These are phyloP conservation scores for Gossypium ekmanianum DNA, from an alignment of 345 rosid species.

Conservation along the genomic window DNA sequence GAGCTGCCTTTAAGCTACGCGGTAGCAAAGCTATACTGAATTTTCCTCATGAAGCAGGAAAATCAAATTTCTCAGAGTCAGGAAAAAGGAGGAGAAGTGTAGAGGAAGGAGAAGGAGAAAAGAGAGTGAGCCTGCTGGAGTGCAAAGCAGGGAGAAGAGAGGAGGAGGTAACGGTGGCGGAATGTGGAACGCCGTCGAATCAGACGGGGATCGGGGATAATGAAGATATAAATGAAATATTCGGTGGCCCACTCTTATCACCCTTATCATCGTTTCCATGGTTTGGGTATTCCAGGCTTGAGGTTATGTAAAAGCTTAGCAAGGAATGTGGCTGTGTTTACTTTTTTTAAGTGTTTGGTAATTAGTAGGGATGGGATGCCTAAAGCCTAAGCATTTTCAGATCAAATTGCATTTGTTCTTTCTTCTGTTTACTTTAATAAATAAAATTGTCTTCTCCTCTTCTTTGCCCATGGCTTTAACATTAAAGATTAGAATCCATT, in stretches of 20 bases:
- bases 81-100: conserved; percentile 45
- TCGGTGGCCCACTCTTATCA: conserved; percentile 72
- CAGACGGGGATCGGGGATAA: conserved; percentile 81
- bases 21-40: conserved; percentile 93
- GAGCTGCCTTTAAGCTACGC: conserved; percentile 74
- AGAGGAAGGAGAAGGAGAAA: conserved; percentile 19
- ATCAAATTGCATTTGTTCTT: not conserved
- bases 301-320: conserved; percentile 27
- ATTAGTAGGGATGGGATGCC: not conserved
- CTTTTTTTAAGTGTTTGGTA: not conserved
- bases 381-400: not conserved
- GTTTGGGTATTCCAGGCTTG: conserved; percentile 37
- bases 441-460: too few species aligned
- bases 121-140: not conserved
- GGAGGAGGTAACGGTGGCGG: conserved; percentile 17
- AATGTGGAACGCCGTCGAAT: conserved; percentile 69
- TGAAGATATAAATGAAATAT: conserved; percentile 52
- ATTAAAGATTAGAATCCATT: too few species aligned
- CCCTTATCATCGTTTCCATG: conserved; percentile 64
- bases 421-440: not conserved
- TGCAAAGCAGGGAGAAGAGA: conserved; percentile 24
- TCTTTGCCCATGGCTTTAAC: too few species aligned
- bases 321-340: not conserved
- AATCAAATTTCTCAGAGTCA: conserved; percentile 10
- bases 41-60: conserved; percentile 75